Conservation (phyloP, 805 yeast genomes). For the Grigorovia jiainica region DNA sequence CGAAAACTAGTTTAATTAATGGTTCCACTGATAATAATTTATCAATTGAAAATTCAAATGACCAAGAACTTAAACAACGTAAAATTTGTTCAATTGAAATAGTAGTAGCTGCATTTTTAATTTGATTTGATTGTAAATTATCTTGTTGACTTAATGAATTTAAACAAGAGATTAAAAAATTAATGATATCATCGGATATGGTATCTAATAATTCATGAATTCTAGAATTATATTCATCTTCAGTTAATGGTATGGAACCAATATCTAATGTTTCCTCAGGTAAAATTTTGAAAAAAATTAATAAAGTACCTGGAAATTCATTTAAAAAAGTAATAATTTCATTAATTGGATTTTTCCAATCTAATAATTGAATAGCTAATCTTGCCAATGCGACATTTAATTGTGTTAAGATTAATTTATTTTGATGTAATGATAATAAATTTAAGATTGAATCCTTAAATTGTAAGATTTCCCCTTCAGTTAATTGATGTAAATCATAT, state of each 20-base stretch:
- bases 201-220: slow-evolving; percentile 51
- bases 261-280: slow-evolving; percentile 87
- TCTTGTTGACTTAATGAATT: slow-evolving; percentile 8
- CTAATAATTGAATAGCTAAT: slow-evolving; percentile 63
- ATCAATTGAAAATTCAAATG: slow-evolving; percentile 71
- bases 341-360: slow-evolving; percentile 62
- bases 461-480: slow-evolving; percentile 44
- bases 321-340: slow-evolving; percentile 48
- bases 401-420: slow-evolving; percentile 68
- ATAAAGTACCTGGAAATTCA: slow-evolving; percentile 36
- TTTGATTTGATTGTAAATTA: slow-evolving; percentile 23
- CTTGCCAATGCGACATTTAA: slow-evolving; percentile 74
- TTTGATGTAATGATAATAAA: slow-evolving; percentile 37
- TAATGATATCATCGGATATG: slow-evolving; percentile 61
- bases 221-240: slow-evolving; percentile 65
- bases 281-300: slow-evolving; percentile 75
- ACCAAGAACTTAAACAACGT: slow-evolving; percentile 83
- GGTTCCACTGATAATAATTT: slow-evolving; percentile 55
- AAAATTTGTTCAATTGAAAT: slow-evolving; percentile 36
- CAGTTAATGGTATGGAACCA: slow-evolving; percentile 67
- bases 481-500: slow-evolving; percentile 73
- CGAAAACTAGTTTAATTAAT: slow-evolving; percentile 59
- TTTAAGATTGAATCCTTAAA: slow-evolving; percentile 60
- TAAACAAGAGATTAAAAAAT: slow-evolving; percentile 44
- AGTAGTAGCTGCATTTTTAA: slow-evolving; percentile 16